Base-by-base conservation (phyloP, 2,329 filamentous ascomycete genomes). In the Mycosphaerella sp. region DNA sequence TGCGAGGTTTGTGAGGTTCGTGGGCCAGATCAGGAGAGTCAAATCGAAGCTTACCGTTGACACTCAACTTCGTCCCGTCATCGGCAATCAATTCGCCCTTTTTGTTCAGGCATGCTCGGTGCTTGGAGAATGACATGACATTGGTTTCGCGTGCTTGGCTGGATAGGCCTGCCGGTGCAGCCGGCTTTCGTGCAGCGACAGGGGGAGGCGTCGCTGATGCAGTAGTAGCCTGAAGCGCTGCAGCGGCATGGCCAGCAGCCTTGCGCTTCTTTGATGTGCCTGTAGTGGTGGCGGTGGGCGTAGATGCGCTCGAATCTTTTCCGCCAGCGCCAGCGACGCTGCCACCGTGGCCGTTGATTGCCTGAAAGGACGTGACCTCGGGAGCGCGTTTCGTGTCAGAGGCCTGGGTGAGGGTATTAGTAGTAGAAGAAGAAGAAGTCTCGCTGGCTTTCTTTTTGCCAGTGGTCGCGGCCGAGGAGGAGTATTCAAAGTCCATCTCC, bases 101-200 rank as follows among this genome's bases (percentile, higher is more conserved):
- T 65, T 86, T 85, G 62, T 69, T 69, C 54, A 91, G 78, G 54
- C 78, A 79, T 47, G 80, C 81, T 54, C 82, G 81, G 66, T 80
- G 83, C 58, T 83, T 83, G 59, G 89, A 85, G 72, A 97, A 97
- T 42, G 82, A 89, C 74, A 96, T 81, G 83, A 97, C 85, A 71
- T 95, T 96, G 49, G 87, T 86, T 66, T 89, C 84, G 59, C 81
- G 77, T 61, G 64, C 62, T 53, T 60, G 75, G 75, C 56, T 58
- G 72, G 72, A 59, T 67, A 67, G 45, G 6, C 55, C 58, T 48
- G 64, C 69, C 57, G 76, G 72, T 57, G 72, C 71, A 53, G 72
- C 69, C 53, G 62, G 51, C 49, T 64, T 64, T 45, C 62, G 64
- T 45, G 60, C 53, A 39, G 62, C 60, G 38, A 60, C 52, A 31